Evolutionary conservation across 495 filamentous ascomycete genomes (phyloP).

Genomic region (Astrothelium subdiscretum): DNA sequence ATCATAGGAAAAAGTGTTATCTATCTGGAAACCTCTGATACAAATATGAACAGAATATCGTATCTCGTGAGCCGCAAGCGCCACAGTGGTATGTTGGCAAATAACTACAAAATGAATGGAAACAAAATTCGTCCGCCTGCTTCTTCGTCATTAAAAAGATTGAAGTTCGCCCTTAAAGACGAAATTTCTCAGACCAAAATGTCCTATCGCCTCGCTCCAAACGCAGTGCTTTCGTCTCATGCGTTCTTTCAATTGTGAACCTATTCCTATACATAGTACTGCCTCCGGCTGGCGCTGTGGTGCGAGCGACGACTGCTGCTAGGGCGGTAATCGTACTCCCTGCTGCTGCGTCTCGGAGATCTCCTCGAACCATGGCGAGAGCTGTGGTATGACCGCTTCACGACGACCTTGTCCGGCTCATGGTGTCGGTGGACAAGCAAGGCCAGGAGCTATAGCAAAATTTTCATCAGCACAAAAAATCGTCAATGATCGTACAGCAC

Average conservation of each 20-base stretch:
- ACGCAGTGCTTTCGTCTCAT: not conserved
- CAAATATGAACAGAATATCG: not conserved
- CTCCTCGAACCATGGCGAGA: slow-evolving; percentile 20
- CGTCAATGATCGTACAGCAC: no score
- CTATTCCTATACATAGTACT: slow-evolving; percentile 13
- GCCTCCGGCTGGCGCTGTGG: slow-evolving; percentile 12
- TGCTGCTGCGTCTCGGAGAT: slow-evolving; percentile 18
- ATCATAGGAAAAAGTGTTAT: not conserved
- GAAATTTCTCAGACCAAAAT: not conserved
- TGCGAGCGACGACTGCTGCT: slow-evolving; percentile 10
- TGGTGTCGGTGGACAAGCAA: slow-evolving; percentile 28
- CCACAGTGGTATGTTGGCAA: not conserved
- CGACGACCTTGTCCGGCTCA: slow-evolving; percentile 24
- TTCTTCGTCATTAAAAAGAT: not conserved
- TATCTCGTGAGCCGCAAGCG: not conserved
- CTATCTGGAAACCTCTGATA: not conserved
- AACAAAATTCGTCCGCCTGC: not conserved
- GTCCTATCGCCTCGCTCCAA: not conserved
- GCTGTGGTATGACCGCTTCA: slow-evolving; percentile 24
- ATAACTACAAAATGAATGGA: not conserved
- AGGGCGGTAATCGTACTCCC: slow-evolving; percentile 13
- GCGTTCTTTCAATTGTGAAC: not conserved
- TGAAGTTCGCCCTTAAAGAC: not conserved
- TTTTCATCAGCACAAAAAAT: no score
- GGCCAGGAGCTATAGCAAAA: slow-evolving; percentile 24